A percentile compares a stretch with the other conserved stretches of the same genome.
phyloP scores from a whole-genome alignment of 352 stramenopile genomes.

The Pythium phragmitis region DNA sequence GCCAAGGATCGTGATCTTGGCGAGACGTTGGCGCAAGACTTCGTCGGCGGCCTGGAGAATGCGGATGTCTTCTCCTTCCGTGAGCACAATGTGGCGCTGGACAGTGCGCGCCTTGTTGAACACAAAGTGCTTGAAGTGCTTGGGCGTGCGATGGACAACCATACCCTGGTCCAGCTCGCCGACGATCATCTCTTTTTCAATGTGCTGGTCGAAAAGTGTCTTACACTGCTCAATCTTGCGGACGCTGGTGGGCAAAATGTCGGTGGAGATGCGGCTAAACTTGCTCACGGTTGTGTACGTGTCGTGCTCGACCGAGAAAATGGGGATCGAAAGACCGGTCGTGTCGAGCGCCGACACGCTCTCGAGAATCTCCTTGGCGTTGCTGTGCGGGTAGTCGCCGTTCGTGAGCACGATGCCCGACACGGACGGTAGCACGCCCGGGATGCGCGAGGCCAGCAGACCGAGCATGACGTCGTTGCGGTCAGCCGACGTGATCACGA shows the following conservation, averaged over 20 bases:
- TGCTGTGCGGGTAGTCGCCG: conserved; percentile 69
- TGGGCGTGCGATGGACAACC: conserved; percentile 65
- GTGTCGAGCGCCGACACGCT: conserved; percentile 68
- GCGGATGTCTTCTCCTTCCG: conserved; percentile 80
- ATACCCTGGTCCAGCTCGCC: conserved; percentile 63
- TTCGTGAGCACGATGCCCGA: conserved; percentile 77
- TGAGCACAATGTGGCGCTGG: conserved; percentile 81
- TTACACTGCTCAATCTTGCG: conserved; percentile 72
- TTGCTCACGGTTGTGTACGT: conserved; percentile 61
- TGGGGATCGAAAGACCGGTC: conserved; percentile 66
- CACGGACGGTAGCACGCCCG: conserved; percentile 64
- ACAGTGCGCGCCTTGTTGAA: conserved; percentile 72
- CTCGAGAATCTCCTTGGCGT: conserved; percentile 70
- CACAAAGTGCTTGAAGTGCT: conserved; percentile 87
- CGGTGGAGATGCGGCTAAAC: conserved; percentile 58
- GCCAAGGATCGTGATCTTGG: conserved; percentile 77
- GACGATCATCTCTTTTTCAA: conserved; percentile 65
- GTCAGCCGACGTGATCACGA: conserved; percentile 79
- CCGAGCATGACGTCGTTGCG: conserved; percentile 73
- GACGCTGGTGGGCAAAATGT: conserved; percentile 68
- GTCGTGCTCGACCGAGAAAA: conserved; percentile 64
- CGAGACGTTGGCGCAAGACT: conserved; percentile 58
- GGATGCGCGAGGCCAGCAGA: conserved; percentile 63
- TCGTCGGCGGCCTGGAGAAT: conserved; percentile 81
- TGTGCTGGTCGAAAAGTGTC: conserved; percentile 61